Evolutionary conservation across 257 asterid species (phyloP).

Genomic region (Forsythia suspensa): DNA sequence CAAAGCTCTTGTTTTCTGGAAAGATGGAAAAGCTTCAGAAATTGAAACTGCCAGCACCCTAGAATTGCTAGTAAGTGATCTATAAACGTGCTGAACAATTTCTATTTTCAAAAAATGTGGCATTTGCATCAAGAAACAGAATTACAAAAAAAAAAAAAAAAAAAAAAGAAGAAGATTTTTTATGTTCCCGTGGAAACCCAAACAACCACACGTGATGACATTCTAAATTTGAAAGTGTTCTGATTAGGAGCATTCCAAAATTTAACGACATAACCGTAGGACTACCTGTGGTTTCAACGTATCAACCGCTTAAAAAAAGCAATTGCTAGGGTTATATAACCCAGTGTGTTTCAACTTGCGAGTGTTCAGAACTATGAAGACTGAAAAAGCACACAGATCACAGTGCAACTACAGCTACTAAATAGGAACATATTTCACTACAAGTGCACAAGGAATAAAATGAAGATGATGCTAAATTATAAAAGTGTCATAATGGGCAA

Average conservation of each 20-base stretch:
- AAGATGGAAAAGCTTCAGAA: neutral
- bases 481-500: neutral
- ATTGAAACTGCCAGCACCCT: neutral
- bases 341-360: neutral
- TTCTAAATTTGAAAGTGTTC: neutral
- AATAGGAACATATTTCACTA: neutral
- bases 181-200: neutral
- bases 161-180: neutral
- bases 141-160: neutral
- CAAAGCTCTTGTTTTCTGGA: slow-evolving; percentile 61
- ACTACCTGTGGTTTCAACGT: neutral
- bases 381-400: neutral
- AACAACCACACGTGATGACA: neutral
- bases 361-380: neutral
- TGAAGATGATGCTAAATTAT: neutral
- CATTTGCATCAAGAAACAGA: neutral
- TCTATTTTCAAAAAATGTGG: neutral
- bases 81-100: neutral
- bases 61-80: neutral
- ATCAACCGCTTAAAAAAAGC: neutral
- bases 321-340: neutral
- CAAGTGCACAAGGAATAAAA: neutral
- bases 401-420: neutral
- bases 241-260: neutral
- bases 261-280: neutral